Percentiles rank a stretch among this genome's conserved stretches.
Conservation (phyloP, 2,329 filamentous ascomycete species). For the Cercospora sp. region DNA sequence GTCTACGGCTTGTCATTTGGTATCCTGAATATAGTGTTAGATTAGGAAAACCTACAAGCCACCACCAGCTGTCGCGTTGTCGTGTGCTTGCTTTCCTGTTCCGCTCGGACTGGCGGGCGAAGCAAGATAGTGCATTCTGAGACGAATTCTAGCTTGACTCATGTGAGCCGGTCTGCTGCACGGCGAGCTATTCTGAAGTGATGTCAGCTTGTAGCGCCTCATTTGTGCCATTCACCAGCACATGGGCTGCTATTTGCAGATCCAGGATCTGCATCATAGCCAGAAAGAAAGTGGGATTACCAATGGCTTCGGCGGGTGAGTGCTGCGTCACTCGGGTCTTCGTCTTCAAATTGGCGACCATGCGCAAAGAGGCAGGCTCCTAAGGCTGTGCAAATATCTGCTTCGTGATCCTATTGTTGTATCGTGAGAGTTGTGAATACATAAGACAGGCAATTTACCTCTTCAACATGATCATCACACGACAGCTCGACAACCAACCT, state of each 20-base stretch:
- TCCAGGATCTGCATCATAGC: conserved; percentile 4
- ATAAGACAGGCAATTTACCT: conserved; percentile 2
- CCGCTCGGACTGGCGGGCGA: conserved; percentile 4
- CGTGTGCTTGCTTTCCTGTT: conserved; percentile 35
- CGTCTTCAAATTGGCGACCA: conserved; percentile 5
- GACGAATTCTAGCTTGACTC: neutral
- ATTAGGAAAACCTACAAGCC: conserved; percentile 15
- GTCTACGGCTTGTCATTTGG: neutral
- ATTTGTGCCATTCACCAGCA: neutral
- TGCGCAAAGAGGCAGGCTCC: neutral
- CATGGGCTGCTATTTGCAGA: conserved; percentile 15
- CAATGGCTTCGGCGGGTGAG: neutral
- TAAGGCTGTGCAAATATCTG: conserved; percentile 16
- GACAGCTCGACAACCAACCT: conserved; percentile 6
- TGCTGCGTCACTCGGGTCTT: conserved; percentile 11
- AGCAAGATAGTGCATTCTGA: neutral
- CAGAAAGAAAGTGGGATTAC: conserved; percentile 1
- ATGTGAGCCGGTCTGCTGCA: conserved; percentile 6
- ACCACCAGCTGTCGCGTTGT: conserved; percentile 40
- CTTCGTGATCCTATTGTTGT: neutral
- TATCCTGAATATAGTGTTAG: neutral
- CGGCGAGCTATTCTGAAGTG: conserved; percentile 6
- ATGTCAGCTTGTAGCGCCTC: conserved; percentile 6
- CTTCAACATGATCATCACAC: conserved; percentile 3
- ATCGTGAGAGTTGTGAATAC: neutral